Percentiles rank a stretch among this genome's conserved stretches.
Evolutionary conservation across 345 rosid genomes (phyloP).

Genomic region (Durio zibethinus): DNA sequence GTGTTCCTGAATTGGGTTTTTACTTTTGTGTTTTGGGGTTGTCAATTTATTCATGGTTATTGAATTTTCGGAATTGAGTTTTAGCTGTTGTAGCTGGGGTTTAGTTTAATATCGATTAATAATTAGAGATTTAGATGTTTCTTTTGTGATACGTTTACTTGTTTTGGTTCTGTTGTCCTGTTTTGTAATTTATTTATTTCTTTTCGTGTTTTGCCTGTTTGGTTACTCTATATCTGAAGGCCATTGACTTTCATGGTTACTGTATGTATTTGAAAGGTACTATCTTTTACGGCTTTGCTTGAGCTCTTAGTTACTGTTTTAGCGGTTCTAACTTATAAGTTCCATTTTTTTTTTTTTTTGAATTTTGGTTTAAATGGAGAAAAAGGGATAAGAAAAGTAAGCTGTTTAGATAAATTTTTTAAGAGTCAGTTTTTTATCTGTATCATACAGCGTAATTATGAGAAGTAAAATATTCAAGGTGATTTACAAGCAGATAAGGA

Average conservation of each 20-base stretch:
- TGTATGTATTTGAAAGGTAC: neutral
- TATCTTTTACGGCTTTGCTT: neutral
- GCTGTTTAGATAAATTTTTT: neutral
- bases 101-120: neutral
- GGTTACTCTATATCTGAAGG: neutral
- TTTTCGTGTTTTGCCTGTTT: neutral
- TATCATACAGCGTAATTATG: neutral
- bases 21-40: neutral
- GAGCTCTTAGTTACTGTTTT: neutral
- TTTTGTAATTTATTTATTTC: neutral
- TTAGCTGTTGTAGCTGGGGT: neutral
- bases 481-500: neutral
- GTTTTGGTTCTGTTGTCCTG: neutral
- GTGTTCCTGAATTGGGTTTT: neutral
- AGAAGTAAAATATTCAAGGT: neutral
- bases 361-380: neutral
- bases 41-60: neutral
- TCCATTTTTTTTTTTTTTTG: neutral
- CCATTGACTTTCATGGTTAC: neutral
- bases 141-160: neutral
- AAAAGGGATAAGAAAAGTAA: neutral
- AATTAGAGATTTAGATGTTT: neutral
- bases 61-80: neutral
- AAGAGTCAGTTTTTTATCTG: neutral
- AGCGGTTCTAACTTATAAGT: neutral